These are phyloP conservation scores for Kregervanrija fluxuum DNA, from an alignment of 805 yeast genomes.

Conservation along the genomic window DNA sequence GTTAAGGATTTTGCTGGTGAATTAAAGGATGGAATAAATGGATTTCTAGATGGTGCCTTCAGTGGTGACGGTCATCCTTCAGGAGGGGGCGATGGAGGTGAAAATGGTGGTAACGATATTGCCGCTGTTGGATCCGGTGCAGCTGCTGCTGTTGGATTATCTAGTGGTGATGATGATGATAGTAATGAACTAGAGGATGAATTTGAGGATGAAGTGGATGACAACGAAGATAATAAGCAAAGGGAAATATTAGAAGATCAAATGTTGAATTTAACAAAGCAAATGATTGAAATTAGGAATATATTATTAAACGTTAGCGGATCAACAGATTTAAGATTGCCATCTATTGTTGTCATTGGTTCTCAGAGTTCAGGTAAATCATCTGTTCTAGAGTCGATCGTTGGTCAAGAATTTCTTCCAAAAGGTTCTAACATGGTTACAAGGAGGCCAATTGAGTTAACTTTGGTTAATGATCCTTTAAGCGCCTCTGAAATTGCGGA, in stretches of 20 bases:
- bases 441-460: slow-evolving; percentile 92
- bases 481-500: slow-evolving; percentile 81
- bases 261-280: slow-evolving; percentile 83
- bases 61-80: slow-evolving; percentile 19
- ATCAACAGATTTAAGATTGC: slow-evolving; percentile 70
- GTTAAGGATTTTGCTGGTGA: slow-evolving; percentile 58
- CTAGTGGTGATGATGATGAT: slow-evolving; percentile 29
- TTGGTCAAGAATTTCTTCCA: slow-evolving; percentile 96
- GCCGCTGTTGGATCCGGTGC: slow-evolving; percentile 47
- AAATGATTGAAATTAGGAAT: slow-evolving; percentile 92
- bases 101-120: slow-evolving; percentile 14
- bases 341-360: slow-evolving; percentile 94
- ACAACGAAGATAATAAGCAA: slow-evolving; percentile 37
- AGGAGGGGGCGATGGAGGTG: slow-evolving; percentile 22
- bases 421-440: slow-evolving; percentile 99
- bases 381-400: slow-evolving; percentile 90
- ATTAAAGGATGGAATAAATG: slow-evolving; percentile 37
- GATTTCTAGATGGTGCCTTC: slow-evolving; percentile 21
- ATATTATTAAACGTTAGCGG: slow-evolving; percentile 68
- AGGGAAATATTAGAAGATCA: slow-evolving; percentile 63
- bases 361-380: slow-evolving; percentile 97
- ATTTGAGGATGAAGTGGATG: slow-evolving; percentile 34
- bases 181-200: slow-evolving; percentile 44
- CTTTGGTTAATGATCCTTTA: slow-evolving; percentile 80
- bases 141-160: slow-evolving; percentile 40